Base-by-base conservation (phyloP, 768 basidiomycete genomes). In the Tylopilus subfusipes region DNA sequence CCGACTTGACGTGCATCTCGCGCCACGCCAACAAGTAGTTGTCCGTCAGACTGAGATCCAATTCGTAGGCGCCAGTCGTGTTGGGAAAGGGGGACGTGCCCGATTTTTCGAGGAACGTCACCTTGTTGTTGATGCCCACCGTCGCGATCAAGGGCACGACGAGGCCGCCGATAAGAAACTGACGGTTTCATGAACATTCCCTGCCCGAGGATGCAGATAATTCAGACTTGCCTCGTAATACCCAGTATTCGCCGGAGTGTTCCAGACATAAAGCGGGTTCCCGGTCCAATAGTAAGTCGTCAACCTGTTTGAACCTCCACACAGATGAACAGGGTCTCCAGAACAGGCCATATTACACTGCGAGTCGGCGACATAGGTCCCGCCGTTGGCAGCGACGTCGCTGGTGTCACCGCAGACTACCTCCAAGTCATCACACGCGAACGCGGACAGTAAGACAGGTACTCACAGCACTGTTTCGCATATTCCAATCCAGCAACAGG, bases 111-210 rank as follows among this genome's bases (percentile, higher is more conserved):
- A 92, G 73, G 72, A 91, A 88, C 1, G 83, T 80, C 43, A 91
- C 84, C 63, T 91, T 92, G 75, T 86, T 84, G 74, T 91, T 91
- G 69, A 87, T 76, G 1, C 89, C 88, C 30, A 92, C 73, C 0
- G 89, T 90, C 4, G 86, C 82, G 34, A 90, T 80, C 53, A 90
- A 73, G 4, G 88, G 88, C 13, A 89, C 82, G 49, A 88, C 76
- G 30, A 89, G 76, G 3, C 88, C 88, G 0, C 73, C 71, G 18
- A 81, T 72, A 30, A 82, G 65, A 62, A 75, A 76, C 76, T 80
- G 47, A 18, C 31, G n/a, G 8, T 36, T 18, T 47, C 27, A 48
- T 64, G 24, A 58, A 45, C 13, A 36, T 14, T 36, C 6, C 36
- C 36, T 18, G 36, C 9, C 30, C 10, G 11, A 30, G 30, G 10